Conservation (phyloP, 2,329 filamentous ascomycete genomes). For the Zymoseptoria crescenta region DNA sequence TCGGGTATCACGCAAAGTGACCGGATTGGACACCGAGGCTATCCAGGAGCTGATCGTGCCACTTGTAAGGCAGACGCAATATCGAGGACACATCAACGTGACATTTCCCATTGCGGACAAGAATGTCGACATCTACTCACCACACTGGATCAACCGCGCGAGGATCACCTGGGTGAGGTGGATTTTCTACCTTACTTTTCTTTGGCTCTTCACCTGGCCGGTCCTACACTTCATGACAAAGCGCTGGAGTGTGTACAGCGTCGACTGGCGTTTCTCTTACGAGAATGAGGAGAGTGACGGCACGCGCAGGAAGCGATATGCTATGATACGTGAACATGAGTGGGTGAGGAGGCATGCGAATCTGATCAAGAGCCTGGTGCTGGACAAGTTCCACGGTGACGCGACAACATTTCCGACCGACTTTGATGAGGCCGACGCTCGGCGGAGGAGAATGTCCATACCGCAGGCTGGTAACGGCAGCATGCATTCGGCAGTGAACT, state of each 20-base stretch:
- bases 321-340: slow-evolving; percentile 42
- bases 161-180: slow-evolving; percentile 59
- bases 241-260: slow-evolving; percentile 59
- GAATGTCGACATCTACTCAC: slow-evolving; percentile 56
- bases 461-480: slow-evolving; percentile 17
- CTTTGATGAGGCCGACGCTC: slow-evolving; percentile 37
- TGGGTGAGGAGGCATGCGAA: slow-evolving; percentile 58
- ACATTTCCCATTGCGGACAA: slow-evolving; percentile 52
- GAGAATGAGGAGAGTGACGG: slow-evolving; percentile 25
- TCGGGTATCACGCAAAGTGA: slow-evolving; percentile 38
- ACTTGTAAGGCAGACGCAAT: slow-evolving; percentile 58
- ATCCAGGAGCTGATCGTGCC: slow-evolving; percentile 47
- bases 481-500: slow-evolving; percentile 19
- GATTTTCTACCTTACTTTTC: slow-evolving; percentile 58
- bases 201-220: slow-evolving; percentile 66
- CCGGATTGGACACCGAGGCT: slow-evolving; percentile 52
- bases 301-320: slow-evolving; percentile 38
- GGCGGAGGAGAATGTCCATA: slow-evolving; percentile 22
- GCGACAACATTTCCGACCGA: slow-evolving; percentile 20
- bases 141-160: slow-evolving; percentile 55
- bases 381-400: slow-evolving; percentile 48
- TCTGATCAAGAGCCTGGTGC: slow-evolving; percentile 51
- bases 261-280: slow-evolving; percentile 52
- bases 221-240: slow-evolving; percentile 60
- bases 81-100: slow-evolving; percentile 54